Base-by-base conservation (phyloP, 352 stramenopile genomes). In the Phytophthora litchii region DNA sequence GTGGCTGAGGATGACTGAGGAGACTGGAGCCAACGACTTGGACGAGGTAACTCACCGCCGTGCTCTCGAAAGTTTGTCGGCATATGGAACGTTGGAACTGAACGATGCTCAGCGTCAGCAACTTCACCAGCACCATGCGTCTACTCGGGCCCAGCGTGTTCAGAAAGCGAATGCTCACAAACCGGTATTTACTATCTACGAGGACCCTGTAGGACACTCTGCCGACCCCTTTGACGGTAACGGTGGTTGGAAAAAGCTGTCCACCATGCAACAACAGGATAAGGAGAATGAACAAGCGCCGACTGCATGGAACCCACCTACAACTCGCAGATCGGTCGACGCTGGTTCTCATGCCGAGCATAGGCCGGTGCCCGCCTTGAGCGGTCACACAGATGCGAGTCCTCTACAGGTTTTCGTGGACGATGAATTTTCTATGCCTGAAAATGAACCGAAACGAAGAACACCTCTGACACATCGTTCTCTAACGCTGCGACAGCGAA, bases 181-280 rank as follows among this genome's bases (percentile, higher is more conserved):
- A 61, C 83, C 83, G 79, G 83, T 90, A 87, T 92, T 92, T 88
- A 76, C 64, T 48, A 72, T 92, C 44, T 92, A 91, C 54, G 80
- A 92, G 68, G 83, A 92, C 56, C 79, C 77, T 70, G 54, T 54
- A 56, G 72, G 62, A 17, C 62, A 63, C 20, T 68, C 85, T 53
- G 60, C 80, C 37, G 83, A 92, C 77, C 54, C 69, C 41, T 80
- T 91, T 74, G 66, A 74, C 25, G 64, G 72, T 58, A 80, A 72
- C 70, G 60, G 70, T 76, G 70, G 86, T 60, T 93, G 84, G 84
- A 82, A 74, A 62, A 83, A 76, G 38, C 73, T 93, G 23, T 72
- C 74, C 54, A 86, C 82, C 6, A 45, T 71, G 45, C 71, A 76
- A 12, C 72, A 92, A 20, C 84, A 92, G 71, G 85, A 93, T 72